Evolutionary conservation across 352 stramenopile species (phyloP), one percentile per base, ranked within the genome.

Genomic region (Salisapilia sapeloensis): DNA sequence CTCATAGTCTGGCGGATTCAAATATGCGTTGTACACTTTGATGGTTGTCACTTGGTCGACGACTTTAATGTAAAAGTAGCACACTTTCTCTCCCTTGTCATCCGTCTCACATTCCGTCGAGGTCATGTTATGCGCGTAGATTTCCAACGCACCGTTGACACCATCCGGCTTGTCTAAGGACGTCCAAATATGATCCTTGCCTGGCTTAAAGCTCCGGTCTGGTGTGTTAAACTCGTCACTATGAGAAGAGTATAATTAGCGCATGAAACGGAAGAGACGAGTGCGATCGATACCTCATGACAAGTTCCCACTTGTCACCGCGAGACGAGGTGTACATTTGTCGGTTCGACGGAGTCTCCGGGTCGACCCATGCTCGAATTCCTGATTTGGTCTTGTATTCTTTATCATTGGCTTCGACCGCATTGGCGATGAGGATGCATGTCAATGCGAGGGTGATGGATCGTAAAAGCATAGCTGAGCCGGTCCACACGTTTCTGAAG

Each of bases 121-220:
- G 1, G 63, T 75, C 60, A 81, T 86, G 35, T 81, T 79, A 33
- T 71, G 64, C 28, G 53, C 57, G 44, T 83, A 83, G 20, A 72
- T 40, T 31, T 83, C 63, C 6, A 86, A 42, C 13, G 70, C 70
- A 24, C 48, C 53, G 43, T 86, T 83, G 19, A 82, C 65, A 11
- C 66, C 67, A 35, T 86, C 70, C 2, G 70, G 58, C 23, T 72
- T 77, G 12, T 83, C 43, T 25, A 85, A 40, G 17, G 63, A 80
- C 21, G 84, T 97, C 92, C 92, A 98, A 23, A 87, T 52, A 27
- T 94, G 84, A 60, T 98, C 92, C 11, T 75, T 44, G n/a, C 92
- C 91, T 27, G 96, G 72, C 27, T 71, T 34, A 53, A 97, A 97
- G 6, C 41, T 75, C 4, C 91, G 70, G 16, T 54, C 56, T 2